Percentiles rank a stretch among this genome's conserved stretches.
Evolutionary conservation across 306 rosid genomes (phyloP).

Genomic region (Dryas alaskensis): DNA sequence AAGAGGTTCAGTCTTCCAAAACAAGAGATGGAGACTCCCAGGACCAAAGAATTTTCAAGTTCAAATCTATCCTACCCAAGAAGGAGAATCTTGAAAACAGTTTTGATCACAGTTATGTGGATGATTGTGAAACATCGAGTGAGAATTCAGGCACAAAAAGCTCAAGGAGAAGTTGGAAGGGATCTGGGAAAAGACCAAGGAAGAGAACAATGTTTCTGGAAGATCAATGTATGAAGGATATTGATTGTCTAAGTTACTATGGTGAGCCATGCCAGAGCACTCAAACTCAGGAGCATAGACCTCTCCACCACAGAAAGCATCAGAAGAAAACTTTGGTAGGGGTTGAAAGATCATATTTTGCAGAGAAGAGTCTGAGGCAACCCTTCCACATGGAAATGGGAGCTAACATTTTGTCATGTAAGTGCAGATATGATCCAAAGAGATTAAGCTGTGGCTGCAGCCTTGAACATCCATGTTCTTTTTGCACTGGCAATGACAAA

Average conservation of each 20-base stretch:
- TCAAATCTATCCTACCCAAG: slow-evolving; percentile 29
- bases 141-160: slow-evolving; percentile 39
- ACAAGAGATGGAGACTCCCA: slow-evolving; percentile 33
- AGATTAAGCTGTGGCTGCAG: slow-evolving; percentile 23
- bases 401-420: slow-evolving; percentile 4
- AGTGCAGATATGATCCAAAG: slow-evolving; percentile 15
- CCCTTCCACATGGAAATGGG: slow-evolving; percentile 8
- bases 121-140: slow-evolving; percentile 25
- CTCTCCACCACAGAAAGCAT: slow-evolving; percentile 19
- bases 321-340: slow-evolving; percentile 23
- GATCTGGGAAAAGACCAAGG: slow-evolving; percentile 43
- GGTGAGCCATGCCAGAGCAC: neutral
- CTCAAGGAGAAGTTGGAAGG: slow-evolving; percentile 31
- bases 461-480: slow-evolving; percentile 43
- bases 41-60: slow-evolving; percentile 57
- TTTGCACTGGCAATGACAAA: slow-evolving; percentile 16
- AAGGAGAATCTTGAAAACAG: slow-evolving; percentile 16
- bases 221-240: slow-evolving; percentile 40
- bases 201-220: slow-evolving; percentile 42
- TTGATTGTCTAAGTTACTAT: slow-evolving; percentile 42
- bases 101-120: slow-evolving; percentile 17
- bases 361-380: slow-evolving; percentile 13
- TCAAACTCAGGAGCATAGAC: no score
- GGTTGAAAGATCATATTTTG: slow-evolving; percentile 18
- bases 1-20: slow-evolving; percentile 41